Conservation (phyloP, 2,329 filamentous ascomycete species). For the Emmonsiellopsis sp. region DNA sequence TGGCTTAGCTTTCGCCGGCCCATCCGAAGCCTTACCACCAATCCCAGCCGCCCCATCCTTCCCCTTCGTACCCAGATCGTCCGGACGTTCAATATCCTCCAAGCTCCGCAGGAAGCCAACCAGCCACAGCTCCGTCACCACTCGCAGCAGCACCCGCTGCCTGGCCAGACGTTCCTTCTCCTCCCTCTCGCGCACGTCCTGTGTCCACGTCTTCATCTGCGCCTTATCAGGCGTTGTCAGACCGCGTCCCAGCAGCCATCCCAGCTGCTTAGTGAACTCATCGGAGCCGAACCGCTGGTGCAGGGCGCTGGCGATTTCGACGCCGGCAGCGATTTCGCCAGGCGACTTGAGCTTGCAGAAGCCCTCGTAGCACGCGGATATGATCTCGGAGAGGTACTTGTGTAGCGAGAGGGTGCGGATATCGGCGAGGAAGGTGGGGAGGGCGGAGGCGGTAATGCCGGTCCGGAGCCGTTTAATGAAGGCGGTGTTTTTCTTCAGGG, state of each 20-base stretch:
- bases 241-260: conserved; percentile 84
- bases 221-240: conserved; percentile 84
- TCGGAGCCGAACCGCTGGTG: conserved; percentile 86
- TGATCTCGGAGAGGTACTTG: conserved; percentile 95
- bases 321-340: conserved; percentile 81
- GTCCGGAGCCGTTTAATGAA: conserved; percentile 96
- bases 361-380: conserved; percentile 90
- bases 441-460: conserved; percentile 68
- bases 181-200: conserved; percentile 83
- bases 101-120: conserved; percentile 79
- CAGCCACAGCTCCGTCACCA: conserved; percentile 94
- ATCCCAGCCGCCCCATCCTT: conserved; percentile 40
- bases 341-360: conserved; percentile 84
- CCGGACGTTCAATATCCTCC: conserved; percentile 56
- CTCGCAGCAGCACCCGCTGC: conserved; percentile 74
- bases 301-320: conserved; percentile 88
- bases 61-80: conserved; percentile 46
- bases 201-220: conserved; percentile 64
- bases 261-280: conserved; percentile 85
- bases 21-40: conserved; percentile 39
- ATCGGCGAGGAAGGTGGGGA: conserved; percentile 78
- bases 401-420: conserved; percentile 83
- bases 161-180: conserved; percentile 86
- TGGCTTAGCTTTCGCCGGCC: conserved; percentile 53
- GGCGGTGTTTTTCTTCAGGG: conserved; percentile 94